Conservation (phyloP, 345 rosid species). For the Eucalyptus tenuipes region DNA sequence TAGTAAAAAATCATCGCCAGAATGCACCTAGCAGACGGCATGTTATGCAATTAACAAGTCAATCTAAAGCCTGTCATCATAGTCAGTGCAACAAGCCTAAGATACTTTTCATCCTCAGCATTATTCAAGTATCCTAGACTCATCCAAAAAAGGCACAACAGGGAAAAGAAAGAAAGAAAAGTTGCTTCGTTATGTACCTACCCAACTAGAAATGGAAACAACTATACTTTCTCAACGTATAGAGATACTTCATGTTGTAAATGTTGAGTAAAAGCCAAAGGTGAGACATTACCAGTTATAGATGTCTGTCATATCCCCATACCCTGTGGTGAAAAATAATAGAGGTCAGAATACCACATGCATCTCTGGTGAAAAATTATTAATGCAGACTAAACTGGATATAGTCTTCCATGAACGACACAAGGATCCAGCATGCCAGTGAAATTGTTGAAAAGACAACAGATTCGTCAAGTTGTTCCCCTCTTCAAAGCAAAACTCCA, state of each 20-base stretch:
- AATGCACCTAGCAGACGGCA: neutral
- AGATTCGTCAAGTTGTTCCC: neutral
- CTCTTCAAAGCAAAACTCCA: neutral
- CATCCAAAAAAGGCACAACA: neutral
- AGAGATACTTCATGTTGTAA: neutral
- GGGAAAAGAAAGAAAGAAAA: neutral
- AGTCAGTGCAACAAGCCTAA: neutral
- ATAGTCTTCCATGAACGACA: neutral
- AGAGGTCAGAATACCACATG: neutral
- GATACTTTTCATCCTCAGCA: neutral
- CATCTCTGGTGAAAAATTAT: neutral
- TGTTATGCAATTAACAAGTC: neutral
- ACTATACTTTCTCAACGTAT: neutral
- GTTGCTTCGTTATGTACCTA: neutral
- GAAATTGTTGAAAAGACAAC: neutral
- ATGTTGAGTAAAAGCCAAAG: neutral
- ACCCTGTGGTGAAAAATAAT: constrained; percentile 38
- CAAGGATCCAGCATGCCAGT: neutral
- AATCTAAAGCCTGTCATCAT: neutral
- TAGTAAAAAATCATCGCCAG: neutral
- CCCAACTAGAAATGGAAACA: neutral
- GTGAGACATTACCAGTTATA: constrained; percentile 67
- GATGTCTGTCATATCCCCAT: constrained; percentile 91
- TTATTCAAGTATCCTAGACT: neutral
- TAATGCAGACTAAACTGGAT: neutral